Evolutionary conservation across 2,329 filamentous ascomycete genomes (phyloP), one percentile per base, ranked within the genome.

Genomic region (Sclerotinia sclerotiorum): DNA sequence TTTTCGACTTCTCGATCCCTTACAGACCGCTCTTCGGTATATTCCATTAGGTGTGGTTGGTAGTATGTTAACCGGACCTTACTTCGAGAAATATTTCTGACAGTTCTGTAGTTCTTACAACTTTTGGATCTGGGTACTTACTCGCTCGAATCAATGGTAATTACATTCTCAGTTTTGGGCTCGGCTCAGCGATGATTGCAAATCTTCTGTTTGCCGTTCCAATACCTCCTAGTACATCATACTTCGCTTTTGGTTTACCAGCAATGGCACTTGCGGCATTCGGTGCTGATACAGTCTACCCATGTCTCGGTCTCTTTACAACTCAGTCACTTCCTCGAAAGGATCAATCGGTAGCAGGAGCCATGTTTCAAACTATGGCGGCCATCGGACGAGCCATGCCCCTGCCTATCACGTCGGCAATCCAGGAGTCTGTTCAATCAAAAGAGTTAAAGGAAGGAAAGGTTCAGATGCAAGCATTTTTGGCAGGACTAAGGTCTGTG

Each of bases 21-120:
- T 91, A n/a, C 84, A 90, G 71, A 91, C 89, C 0, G 90, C 88
- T 17, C 76, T 91, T 11, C 86, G 88, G 3, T 92, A 91, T 76
- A 81, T 92, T 11, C 89, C 89, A 0, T 89, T 86, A 0, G 89
- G 89, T 13, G 80, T 88, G 0, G 81, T 81, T 10, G 89, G 89
- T 35, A 70, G 73, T 74, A 68, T 63, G 70, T 67, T 17, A 1
- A 44, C 29, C 10, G 5, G 19, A 44, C 24, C 42, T 32, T 44
- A 15, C 27, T 24, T 15, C 15, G 15, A 19, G 11, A 46, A 0
- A 42, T 51, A 61, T 51, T 48, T 49, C 4, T 66, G 44, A 61
- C n/a, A 10, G 3, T 8, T 29, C 5, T 42, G 15, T 42, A 75
- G 73, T 75, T 21, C 29, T 70, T 46, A 61, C 69, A 0, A 72